Evolutionary conservation across 441 rosid genomes (phyloP), one percentile per base, ranked within the genome.

Genomic region (Corymbia calophylla): DNA sequence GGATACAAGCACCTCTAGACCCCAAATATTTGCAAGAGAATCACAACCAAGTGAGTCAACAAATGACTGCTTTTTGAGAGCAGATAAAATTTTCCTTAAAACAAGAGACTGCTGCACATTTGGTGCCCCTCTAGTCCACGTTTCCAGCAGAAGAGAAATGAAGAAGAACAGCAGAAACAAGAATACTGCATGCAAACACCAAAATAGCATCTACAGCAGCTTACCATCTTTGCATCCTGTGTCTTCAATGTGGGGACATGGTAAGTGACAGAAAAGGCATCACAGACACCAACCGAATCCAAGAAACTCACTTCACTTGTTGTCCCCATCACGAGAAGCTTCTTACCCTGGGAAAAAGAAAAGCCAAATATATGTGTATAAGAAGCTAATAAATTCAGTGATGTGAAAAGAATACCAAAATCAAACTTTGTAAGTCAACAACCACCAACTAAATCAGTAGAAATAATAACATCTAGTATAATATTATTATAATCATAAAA

Each of bases 261-360:
- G 90, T 97, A 95, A 87, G 96, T 93, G 91, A 97, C 94, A 66
- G 99, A 92, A 93, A 98, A 98, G 44, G 97, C 92, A 91, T 95
- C 96, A 80, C 96, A 94, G 86, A 97, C 56, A 53, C 98, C 98
- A 88, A 97, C 89, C 27, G 99, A 95, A 86, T 96, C 99, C 90
- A 98, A 93, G 94, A 98, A 97, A 88, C 91, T 92, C 58, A 96
- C 93, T 92, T 97, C 97, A 92, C 99, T 98, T n/a, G 99, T 97
- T 88, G 99, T 98, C 88, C 99, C 99, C 21, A 98, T 92, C 89
- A 98, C 99, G 48, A 98, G 90, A 92, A 97, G 99, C 56, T 96
- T 97, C 90, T 97, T 98, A 48, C 99, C 99, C 99, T 98, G 94
- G 94, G 90, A 53, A 87, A 81, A 35, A 66, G 87, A 87, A 68